Base-by-base conservation (phyloP, 2,329 filamentous ascomycete genomes). In the Apiospora koreana region DNA sequence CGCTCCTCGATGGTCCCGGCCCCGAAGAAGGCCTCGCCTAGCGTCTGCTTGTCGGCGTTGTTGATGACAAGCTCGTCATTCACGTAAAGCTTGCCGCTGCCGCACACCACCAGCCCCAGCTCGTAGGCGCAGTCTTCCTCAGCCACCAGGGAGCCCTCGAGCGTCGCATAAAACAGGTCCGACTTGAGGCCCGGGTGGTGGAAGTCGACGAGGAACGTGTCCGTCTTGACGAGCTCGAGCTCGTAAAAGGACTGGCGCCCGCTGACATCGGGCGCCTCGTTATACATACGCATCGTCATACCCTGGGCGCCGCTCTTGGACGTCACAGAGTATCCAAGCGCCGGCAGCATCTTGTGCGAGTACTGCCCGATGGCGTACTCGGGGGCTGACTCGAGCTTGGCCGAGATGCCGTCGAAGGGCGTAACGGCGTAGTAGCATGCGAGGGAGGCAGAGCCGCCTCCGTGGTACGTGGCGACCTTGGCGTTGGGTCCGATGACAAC, bases 361-460 rank as follows among this genome's bases (percentile, higher is more conserved):
- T 92, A 90, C 48, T 86, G 87, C 12, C 91, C 91, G 58, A 91
- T 86, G 1, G 87, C 84, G 76, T 89, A 92, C 1, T 77, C 78
- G 0, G 86, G 84, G 6, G 80, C 69, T 0, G 78, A 79, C 14
- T 76, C 77, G 0, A 88, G 80, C 76, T 88, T 87, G 43, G 83
- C 83, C 48, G 84, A 86, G 75, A 94, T 93, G 8, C 92, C 92
- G 70, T 93, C 91, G 35, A 91, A 89, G 1, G 92, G 93, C 0
- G 90, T 93, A 25, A 94, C 86, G 65, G 92, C 91, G 71, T 91
- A 90, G 81, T 92, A 93, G 8, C 87, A 83, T 12, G 81, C 80
- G 38, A 89, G 79, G 0, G 88, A 86, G 1, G 91, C 91, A 5
- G 89, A 92, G 25, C 91, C 91, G 70, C 91, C 91, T 45, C 91